Percentiles rank a stretch among this genome's conserved stretches.
These are phyloP conservation scores for Cyclanthera cordifolia DNA, from an alignment of 306 rosid species.

Conservation along the genomic window DNA sequence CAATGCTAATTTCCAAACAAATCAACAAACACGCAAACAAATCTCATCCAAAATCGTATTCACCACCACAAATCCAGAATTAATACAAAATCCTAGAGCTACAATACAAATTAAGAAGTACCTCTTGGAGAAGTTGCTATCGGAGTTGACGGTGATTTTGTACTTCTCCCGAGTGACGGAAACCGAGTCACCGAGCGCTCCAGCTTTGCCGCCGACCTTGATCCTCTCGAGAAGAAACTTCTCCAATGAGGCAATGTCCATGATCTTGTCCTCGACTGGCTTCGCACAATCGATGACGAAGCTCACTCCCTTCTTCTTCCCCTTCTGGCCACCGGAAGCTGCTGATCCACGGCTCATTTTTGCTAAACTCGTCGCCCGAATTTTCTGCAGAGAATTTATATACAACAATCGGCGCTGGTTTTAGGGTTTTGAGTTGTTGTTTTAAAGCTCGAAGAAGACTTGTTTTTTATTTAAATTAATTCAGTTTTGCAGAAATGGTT, in stretches of 20 bases:
- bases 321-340: constrained; percentile 48
- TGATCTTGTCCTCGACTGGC: constrained; percentile 94
- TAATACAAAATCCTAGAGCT: no score
- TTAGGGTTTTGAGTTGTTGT: neutral
- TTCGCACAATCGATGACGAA: constrained; percentile 82
- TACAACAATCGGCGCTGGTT: neutral
- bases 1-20: neutral
- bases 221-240: constrained; percentile 92
- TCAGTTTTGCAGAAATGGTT: neutral
- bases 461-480: neutral
- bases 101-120: neutral
- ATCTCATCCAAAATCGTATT: neutral
- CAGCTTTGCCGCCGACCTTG: constrained; percentile 90
- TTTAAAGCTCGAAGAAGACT: neutral
- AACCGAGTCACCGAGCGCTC: constrained; percentile 55
- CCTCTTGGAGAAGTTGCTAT: constrained; percentile 59
- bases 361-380: neutral
- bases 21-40: neutral
- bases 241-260: constrained; percentile 93
- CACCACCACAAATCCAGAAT: neutral
- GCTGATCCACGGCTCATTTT: constrained; percentile 79
- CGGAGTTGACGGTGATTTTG: constrained; percentile 65
- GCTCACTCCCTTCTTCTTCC: constrained; percentile 76
- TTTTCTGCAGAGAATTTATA: neutral
- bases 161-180: constrained; percentile 45